phyloP scores from a whole-genome alignment of 2,329 filamentous ascomycete species.

The Alternaria incomplexa region DNA sequence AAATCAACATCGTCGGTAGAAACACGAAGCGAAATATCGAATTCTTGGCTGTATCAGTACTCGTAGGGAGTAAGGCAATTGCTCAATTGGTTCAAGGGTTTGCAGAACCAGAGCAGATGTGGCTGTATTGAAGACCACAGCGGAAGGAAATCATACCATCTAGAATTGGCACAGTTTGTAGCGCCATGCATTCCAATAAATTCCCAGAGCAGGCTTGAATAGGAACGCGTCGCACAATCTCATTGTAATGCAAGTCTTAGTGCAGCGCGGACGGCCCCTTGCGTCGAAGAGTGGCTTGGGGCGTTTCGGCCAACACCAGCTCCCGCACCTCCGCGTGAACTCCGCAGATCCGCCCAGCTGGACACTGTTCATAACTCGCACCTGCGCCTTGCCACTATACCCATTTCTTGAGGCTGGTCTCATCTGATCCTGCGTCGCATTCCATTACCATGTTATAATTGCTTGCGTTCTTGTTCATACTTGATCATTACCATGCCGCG shows the following conservation, averaged over 20 bases:
- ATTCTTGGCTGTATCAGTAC: not conserved
- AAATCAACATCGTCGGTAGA: not conserved
- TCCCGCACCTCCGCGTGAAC: constrained; percentile 36
- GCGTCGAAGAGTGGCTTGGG: constrained; percentile 36
- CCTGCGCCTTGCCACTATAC: constrained; percentile 7
- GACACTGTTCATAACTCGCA: constrained; percentile 11
- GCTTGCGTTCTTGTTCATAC: not conserved
- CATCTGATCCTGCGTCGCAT: not conserved
- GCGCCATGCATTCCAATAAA: constrained; percentile 1
- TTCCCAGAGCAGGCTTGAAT: constrained; percentile 33
- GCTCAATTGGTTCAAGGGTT: not conserved
- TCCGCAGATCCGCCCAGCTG: constrained; percentile 24
- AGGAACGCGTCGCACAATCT: constrained; percentile 20
- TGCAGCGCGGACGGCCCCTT: constrained; percentile 9
- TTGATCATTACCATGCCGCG: constrained; percentile 38
- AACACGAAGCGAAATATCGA: not conserved
- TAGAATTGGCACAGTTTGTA: constrained; percentile 1
- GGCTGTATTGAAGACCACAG: not conserved
- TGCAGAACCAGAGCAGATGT: not conserved
- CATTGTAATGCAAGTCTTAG: constrained; percentile 30
- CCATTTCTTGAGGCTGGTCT: not conserved
- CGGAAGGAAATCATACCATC: not conserved
- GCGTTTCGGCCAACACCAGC: constrained; percentile 36
- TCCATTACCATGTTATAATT: constrained; percentile 23
- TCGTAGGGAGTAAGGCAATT: not conserved